phyloP scores from a whole-genome alignment of 352 stramenopile genomes.

The Pythium scleroteichum region DNA sequence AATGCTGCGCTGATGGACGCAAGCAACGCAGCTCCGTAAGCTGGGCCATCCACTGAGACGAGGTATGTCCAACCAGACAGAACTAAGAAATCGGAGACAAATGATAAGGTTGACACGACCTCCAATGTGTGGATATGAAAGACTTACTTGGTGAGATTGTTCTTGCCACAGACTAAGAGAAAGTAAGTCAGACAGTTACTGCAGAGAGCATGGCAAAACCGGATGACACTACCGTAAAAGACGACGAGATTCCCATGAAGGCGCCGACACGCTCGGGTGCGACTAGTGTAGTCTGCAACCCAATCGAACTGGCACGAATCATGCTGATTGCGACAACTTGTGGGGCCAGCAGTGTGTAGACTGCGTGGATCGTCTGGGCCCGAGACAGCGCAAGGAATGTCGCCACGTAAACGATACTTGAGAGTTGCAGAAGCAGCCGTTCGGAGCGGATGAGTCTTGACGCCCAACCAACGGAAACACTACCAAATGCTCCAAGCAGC shows the following conservation, averaged over 20 bases:
- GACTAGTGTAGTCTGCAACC: constrained; percentile 71
- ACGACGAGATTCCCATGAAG: constrained; percentile 82
- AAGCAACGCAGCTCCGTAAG: constrained; percentile 66
- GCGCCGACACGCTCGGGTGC: constrained; percentile 65
- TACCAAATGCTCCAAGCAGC: constrained; percentile 61
- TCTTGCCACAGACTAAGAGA: constrained; percentile 63
- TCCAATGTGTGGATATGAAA: background rate
- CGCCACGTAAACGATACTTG: constrained; percentile 64
- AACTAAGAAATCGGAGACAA: constrained; percentile 38
- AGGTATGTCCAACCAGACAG: constrained; percentile 81
- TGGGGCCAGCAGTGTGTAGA: constrained; percentile 63
- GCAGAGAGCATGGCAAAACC: no score
- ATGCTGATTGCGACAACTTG: constrained; percentile 70
- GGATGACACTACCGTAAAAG: constrained; percentile 51
- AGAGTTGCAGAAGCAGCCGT: constrained; percentile 61
- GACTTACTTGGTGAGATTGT: constrained; percentile 73
- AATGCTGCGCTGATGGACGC: constrained; percentile 53
- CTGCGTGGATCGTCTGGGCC: constrained; percentile 42
- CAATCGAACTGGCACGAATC: constrained; percentile 77
- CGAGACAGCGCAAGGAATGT: constrained; percentile 71
- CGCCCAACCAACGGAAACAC: constrained; percentile 58
- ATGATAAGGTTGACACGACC: background rate
- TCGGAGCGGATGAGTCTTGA: constrained; percentile 51
- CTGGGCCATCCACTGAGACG: constrained; percentile 64
- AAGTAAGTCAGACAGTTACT: background rate